Percentiles rank a stretch among this genome's conserved stretches.
Conservation (phyloP, 2,329 filamentous ascomycete genomes). For the Furcasterigmium sp. region DNA sequence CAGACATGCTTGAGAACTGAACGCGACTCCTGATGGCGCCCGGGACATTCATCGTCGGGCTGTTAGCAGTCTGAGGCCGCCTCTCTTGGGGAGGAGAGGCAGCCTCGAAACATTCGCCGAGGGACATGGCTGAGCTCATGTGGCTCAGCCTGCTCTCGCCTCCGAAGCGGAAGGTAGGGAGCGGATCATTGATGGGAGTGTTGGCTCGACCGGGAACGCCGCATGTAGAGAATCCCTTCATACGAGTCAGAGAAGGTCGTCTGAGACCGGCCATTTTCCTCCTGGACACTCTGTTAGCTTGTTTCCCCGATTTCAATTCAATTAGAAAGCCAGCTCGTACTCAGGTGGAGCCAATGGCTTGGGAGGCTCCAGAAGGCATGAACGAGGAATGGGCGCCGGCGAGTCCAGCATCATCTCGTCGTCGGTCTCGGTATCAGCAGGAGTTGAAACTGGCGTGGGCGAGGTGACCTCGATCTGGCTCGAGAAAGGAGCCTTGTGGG, state of each 20-base stretch:
- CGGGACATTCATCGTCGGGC: conserved; percentile 48
- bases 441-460: conserved; percentile 57
- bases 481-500: conserved; percentile 73
- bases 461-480: conserved; percentile 64
- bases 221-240: conserved; percentile 70
- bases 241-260: conserved; percentile 68
- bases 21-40: conserved; percentile 59
- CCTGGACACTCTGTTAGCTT: conserved; percentile 30
- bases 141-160: conserved; percentile 23
- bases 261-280: conserved; percentile 63
- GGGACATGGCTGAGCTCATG: conserved; percentile 52
- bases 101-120: conserved; percentile 73
- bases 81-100: conserved; percentile 71
- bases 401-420: conserved; percentile 53
- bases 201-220: conserved; percentile 55
- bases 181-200: conserved; percentile 42
- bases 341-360: conserved; percentile 42
- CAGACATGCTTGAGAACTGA: conserved; percentile 56
- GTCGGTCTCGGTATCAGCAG: conserved; percentile 33
- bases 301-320: conserved; percentile 1
- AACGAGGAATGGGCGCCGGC: conserved; percentile 43
- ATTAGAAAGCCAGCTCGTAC: conserved; percentile 34
- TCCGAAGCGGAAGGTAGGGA: conserved; percentile 74
- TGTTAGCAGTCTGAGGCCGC: conserved; percentile 55
- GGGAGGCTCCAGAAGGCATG: conserved; percentile 40